Base-by-base conservation (phyloP, 2,329 filamentous ascomycete genomes). In the Aspergillus sp. region DNA sequence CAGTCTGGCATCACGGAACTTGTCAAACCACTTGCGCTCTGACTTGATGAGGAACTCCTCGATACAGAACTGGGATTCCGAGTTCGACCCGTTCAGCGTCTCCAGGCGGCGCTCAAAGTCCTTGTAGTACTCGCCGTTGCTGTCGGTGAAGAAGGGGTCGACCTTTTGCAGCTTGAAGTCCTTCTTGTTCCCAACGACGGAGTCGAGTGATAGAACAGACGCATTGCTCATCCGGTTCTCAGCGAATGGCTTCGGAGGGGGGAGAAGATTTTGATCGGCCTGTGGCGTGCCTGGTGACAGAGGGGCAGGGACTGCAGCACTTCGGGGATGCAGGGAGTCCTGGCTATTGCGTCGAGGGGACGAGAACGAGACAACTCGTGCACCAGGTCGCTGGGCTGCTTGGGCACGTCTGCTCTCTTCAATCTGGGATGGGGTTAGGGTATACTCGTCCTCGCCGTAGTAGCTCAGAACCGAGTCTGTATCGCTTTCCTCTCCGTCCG, bases 131-230 rank as follows among this genome's bases (percentile, higher is more conserved):
- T 86, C 79, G 30, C 85, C 86, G 37, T 79, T 84, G 47, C 82
- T 81, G 67, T 89, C 86, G 4, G 83, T 88, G 73, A 89, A 89
- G 73, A 85, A 86, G 2, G 86, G 86, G 63, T 86, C 85, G 0
- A 89, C 83, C 55, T 87, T 85, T 67, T 89, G 86, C n/a, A 88
- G 79, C 60, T 83, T 82, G 66, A 30, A 30, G 27, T 30, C 27
- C 27, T 30, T 30, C 27, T 82, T 86, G 65, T 86, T 81, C 52
- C 81, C 83, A 17, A 85, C 83, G 24, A 87, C 78, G 85, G 24
- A 87, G 75, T 3, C 76, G 74, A 2, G 80, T 82, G 45, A 73
- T 70, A 59, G 72, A 76, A 59, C 73, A 75, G 39, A 77, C 67
- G 34, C 72, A 68, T 44, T 68, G 83, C 83, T 46, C 82, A 84